phyloP scores from a whole-genome alignment of 2,329 filamentous ascomycete genomes.

The Fusarium decemcellulare region DNA sequence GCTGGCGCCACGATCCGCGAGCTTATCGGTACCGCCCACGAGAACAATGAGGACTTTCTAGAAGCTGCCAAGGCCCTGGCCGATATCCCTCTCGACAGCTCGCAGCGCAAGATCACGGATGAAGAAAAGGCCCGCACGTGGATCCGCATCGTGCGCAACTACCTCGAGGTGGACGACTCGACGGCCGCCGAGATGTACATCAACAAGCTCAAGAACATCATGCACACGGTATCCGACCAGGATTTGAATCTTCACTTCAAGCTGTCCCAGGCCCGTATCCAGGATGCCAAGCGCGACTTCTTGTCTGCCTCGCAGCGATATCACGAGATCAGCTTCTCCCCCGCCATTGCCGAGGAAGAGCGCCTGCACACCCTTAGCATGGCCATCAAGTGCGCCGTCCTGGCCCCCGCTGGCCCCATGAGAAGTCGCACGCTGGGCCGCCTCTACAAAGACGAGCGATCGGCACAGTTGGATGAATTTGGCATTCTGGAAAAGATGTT shows the following conservation, averaged over 20 bases:
- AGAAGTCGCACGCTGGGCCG: slow-evolving; percentile 85
- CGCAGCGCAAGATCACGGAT: slow-evolving; percentile 86
- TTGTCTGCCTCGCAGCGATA: slow-evolving; percentile 90
- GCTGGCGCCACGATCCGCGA: slow-evolving; percentile 85
- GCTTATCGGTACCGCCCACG: slow-evolving; percentile 86
- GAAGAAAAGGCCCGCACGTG: slow-evolving; percentile 88
- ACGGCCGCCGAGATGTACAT: slow-evolving; percentile 88
- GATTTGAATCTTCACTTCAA: slow-evolving; percentile 87
- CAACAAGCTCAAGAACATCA: slow-evolving; percentile 95
- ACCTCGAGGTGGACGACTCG: slow-evolving; percentile 93
- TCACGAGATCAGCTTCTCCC: slow-evolving; percentile 85
- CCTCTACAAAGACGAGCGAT: slow-evolving; percentile 94
- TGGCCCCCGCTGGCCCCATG: slow-evolving; percentile 90
- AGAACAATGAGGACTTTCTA: slow-evolving; percentile 84
- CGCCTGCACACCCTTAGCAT: slow-evolving; percentile 86
- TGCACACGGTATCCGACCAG: slow-evolving; percentile 82
- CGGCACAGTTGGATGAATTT: slow-evolving; percentile 82
- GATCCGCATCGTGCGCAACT: slow-evolving; percentile 95
- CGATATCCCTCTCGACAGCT: slow-evolving; percentile 89
- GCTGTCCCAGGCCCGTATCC: slow-evolving; percentile 92
- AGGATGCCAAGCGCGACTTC: slow-evolving; percentile 92
- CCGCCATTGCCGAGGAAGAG: slow-evolving; percentile 87
- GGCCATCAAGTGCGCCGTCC: slow-evolving; percentile 91
- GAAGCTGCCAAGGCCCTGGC: slow-evolving; percentile 84
- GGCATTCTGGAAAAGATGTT: slow-evolving; percentile 98